Conservation (phyloP, 2,329 filamentous ascomycete species). For the Botrytis fabae region DNA sequence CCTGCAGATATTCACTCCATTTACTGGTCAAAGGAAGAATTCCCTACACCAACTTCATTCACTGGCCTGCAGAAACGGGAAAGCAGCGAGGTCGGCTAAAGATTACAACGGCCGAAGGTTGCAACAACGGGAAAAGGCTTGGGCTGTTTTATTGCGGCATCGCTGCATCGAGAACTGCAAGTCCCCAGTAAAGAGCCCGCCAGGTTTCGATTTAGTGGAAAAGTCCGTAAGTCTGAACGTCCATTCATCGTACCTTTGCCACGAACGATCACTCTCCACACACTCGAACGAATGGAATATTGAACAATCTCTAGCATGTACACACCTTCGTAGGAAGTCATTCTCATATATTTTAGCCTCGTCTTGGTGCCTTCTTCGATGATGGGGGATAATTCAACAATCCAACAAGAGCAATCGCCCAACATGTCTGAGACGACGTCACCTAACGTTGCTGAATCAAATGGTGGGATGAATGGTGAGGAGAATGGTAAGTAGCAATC, state of each 20-base stretch:
- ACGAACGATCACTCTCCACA: conserved; percentile 29
- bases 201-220: conserved; percentile 33
- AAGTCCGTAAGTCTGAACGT: conserved; percentile 33
- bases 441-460: conserved; percentile 33
- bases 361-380: conserved; percentile 25
- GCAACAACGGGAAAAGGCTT: conserved; percentile 28
- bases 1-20: conserved; percentile 7
- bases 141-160: conserved; percentile 18
- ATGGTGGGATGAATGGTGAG: conserved; percentile 34
- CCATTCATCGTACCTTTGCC: conserved; percentile 28
- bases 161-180: conserved; percentile 33
- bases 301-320: conserved; percentile 37
- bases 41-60: conserved; percentile 19
- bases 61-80: conserved; percentile 24
- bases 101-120: conserved; percentile 32
- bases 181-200: conserved; percentile 34
- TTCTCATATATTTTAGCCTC: conserved; percentile 29
- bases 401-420: conserved; percentile 32
- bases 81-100: conserved; percentile 30
- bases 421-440: conserved; percentile 39
- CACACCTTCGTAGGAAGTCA: conserved; percentile 28
- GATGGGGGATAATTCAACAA: conserved; percentile 37
- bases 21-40: conserved; percentile 3
- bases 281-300: conserved; percentile 31
- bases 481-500: conserved; percentile 38